Percentiles rank a stretch among this genome's conserved stretches.
These are phyloP conservation scores for Pichia sp. DNA, from an alignment of 1,139 yeast species.

Conservation along the genomic window DNA sequence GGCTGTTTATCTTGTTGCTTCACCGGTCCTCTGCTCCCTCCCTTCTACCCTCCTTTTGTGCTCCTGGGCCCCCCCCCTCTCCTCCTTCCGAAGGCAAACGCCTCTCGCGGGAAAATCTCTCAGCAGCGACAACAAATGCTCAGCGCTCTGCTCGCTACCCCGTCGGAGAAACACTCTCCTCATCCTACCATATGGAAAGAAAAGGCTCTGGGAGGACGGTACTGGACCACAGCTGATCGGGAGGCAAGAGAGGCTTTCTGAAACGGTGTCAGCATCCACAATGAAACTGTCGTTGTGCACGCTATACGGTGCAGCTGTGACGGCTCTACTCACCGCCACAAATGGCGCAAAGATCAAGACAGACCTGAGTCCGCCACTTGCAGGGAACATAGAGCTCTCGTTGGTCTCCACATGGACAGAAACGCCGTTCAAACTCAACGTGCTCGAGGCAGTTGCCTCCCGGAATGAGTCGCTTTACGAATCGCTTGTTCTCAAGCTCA, in stretches of 20 bases:
- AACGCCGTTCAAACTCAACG: conserved; percentile 32
- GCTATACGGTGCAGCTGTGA: background rate
- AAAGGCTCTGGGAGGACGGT: background rate
- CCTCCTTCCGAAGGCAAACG: no score
- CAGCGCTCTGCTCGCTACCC: background rate
- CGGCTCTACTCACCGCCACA: background rate
- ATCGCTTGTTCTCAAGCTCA: conserved; percentile 41
- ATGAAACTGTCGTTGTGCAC: background rate
- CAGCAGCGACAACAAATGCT: background rate
- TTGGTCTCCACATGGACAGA: conserved; percentile 30
- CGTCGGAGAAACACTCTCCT: background rate
- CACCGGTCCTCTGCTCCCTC: no score
- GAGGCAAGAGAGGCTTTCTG: background rate
- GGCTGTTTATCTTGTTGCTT: no score
- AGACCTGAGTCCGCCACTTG: background rate
- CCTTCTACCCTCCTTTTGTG: no score
- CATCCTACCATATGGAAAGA: background rate
- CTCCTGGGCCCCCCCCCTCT: no score
- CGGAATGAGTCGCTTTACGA: conserved; percentile 41
- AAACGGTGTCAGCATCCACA: background rate
- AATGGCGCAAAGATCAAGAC: background rate
- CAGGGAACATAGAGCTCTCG: conserved; percentile 25
- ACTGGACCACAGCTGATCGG: background rate
- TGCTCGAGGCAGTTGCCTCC: conserved; percentile 26
- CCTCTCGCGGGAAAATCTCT: no score